Percentiles rank a stretch among this genome's conserved stretches.
These are phyloP conservation scores for Gossypium rotundifolium DNA, from an alignment of 345 rosid species.

Conservation along the genomic window DNA sequence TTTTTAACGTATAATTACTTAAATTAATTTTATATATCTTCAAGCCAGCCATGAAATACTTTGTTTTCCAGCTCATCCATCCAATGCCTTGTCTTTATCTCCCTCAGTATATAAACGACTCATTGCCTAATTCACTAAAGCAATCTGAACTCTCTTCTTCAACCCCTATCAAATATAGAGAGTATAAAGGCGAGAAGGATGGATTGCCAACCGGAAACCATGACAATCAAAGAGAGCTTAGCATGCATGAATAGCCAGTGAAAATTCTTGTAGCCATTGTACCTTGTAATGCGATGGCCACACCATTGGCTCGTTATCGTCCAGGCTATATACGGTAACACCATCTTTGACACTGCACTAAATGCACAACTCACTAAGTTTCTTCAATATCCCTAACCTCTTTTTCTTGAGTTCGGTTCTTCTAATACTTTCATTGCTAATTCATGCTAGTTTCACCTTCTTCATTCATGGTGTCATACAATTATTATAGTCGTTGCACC, in stretches of 20 bases:
- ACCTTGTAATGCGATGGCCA: no score
- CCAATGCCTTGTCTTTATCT: neutral
- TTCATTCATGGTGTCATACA: no score
- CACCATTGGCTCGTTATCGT: no score
- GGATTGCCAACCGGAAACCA: neutral
- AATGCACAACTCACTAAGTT: no score
- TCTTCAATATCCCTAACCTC: no score
- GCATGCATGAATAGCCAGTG: constrained; percentile 33
- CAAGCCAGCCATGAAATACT: neutral
- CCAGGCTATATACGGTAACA: no score
- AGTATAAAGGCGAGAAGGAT: neutral
- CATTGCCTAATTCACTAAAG: neutral
- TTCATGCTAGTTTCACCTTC: no score
- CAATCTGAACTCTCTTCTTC: neutral
- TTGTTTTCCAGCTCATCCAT: neutral
- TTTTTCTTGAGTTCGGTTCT: no score
- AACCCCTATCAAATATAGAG: neutral
- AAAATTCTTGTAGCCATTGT: neutral
- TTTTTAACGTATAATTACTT: neutral
- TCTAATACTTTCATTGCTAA: no score
- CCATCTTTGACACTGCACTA: no score
- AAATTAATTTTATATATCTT: neutral
- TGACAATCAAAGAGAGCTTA: constrained; percentile 46
- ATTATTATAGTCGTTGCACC: no score
- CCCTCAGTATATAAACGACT: neutral